Base-by-base conservation (phyloP, 805 yeast genomes). In the Diddensiella caesifluorescens region DNA sequence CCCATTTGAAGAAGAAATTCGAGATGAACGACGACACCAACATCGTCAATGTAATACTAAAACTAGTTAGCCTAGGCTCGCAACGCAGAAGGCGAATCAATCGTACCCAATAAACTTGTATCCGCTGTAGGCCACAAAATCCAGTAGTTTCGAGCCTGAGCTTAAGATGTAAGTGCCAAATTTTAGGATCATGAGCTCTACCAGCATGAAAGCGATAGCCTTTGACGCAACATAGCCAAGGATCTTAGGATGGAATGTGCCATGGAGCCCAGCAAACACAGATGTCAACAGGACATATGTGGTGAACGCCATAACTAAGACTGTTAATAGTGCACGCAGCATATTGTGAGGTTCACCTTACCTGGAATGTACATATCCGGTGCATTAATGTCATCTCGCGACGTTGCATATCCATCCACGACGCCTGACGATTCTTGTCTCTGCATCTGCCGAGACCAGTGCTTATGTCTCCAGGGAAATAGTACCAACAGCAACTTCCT, bases 331-430 rank as follows among this genome's bases (percentile, higher is more conserved):
- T 13, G 70, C 47, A 90, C 67, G 39, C 88, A 80, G 56, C 87
- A 88, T 1, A 96, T 86, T 38, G 86, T 75, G 53, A 83, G 74
- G 1, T 95, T 83, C 6, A 29, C 12, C 97, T 90, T 90, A 47
- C 85, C 64, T 15, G 99, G 99, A 41, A 92, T 85, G 63, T 92
- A 92, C 68, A 92, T 73, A 61, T 92, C 99, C 2, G 98, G 98
- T 0, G 97, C 94, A 57, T 94, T 92, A 44, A 82, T 71, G 60
- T 92, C 98, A 47, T 83, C 85, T 35, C 74, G 64, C 12, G 99
- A 96, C 7, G 85, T 78, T 2, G 86, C 80, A 61, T 71, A 86
- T 16, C 68, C 73, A 25, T 63, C 65, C 16, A 64, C 53, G 16
- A 57, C 59, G 5, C 65, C 63, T 18, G 59, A 63, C 31, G 64